Evolutionary conservation across 2,329 filamentous ascomycete genomes (phyloP).

Genomic region (Incumbomyces delicatus): DNA sequence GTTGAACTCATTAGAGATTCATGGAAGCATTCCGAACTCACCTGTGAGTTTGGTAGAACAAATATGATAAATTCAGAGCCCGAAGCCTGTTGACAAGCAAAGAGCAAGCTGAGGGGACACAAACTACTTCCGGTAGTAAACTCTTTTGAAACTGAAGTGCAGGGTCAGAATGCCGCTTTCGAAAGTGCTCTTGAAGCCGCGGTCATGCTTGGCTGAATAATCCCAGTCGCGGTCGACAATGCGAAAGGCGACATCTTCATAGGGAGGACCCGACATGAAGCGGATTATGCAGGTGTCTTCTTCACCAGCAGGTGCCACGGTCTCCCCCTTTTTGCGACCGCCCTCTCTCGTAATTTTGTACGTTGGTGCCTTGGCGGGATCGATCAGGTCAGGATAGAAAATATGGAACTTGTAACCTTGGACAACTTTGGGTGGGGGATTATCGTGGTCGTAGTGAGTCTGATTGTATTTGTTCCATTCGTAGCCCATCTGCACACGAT

Average conservation of each 20-base stretch:
- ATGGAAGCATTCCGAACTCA: slow-evolving; percentile 7
- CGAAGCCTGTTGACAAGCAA: not conserved
- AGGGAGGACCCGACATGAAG: slow-evolving; percentile 89
- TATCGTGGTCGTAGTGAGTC: slow-evolving; percentile 97
- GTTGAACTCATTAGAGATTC: not conserved
- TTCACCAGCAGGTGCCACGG: slow-evolving; percentile 84
- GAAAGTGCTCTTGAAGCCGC: slow-evolving; percentile 92
- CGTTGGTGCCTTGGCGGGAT: slow-evolving; percentile 87
- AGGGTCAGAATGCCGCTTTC: slow-evolving; percentile 96
- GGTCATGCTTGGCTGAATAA: slow-evolving; percentile 88
- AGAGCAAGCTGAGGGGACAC: not conserved
- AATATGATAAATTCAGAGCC: not conserved
- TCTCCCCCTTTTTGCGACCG: slow-evolving; percentile 79
- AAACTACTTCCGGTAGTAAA: slow-evolving; percentile 41
- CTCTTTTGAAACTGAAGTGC: slow-evolving; percentile 98
- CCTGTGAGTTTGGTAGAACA: not conserved
- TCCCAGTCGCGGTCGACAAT: slow-evolving; percentile 99
- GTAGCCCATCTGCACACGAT: slow-evolving; percentile 96
- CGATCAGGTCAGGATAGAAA: slow-evolving; percentile 94
- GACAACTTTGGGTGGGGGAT: slow-evolving; percentile 93
- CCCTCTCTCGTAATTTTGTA: slow-evolving; percentile 93
- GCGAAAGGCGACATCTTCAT: slow-evolving; percentile 92
- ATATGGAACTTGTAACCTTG: slow-evolving; percentile 99
- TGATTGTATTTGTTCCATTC: slow-evolving; percentile 99
- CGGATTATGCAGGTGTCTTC: slow-evolving; percentile 95